Evolutionary conservation across 192 early-diverging fungal species (phyloP), one percentile per base, ranked within the genome.

Genomic region (Podila minutissima): DNA sequence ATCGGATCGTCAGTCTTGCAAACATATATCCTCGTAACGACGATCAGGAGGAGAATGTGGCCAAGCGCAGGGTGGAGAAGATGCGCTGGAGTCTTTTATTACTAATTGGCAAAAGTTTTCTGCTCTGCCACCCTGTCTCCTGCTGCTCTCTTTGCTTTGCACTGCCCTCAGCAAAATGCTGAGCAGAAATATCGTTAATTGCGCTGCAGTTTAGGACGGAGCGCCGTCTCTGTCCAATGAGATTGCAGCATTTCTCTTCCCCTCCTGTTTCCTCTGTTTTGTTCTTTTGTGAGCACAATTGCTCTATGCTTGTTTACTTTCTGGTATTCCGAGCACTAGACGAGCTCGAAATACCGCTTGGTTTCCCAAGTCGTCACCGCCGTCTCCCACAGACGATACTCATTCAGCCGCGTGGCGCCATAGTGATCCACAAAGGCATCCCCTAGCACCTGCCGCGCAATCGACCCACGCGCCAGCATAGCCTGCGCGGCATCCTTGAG

Each of bases 341-440:
- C 71, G 26, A 90, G 67, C 69, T 90, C 91, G 65, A 91, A 82
- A 61, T 91, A 93, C 26, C 90, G 77, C 53, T 82, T 82, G 2
- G 82, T 70, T 68, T 95, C 94, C 89, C 90, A 94, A 51, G 87
- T 84, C 2, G 94, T 94, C 12, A 94, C 93, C 53, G 87, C 87
- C 35, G 82, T 85, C 59, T 89, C 84, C 93, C 93, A 95, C 48
- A 88, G 58, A 24, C 84, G 75, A 86, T 89, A 91, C 83, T 95
- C 94, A 69, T 94, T 92, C 66, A 78, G 63, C 35, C 93, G 71
- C 22, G 92, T 94, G 33, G 82, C 85, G 2, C 82, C 88, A 83
- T 87, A 95, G 81, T 95, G 94, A 46, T 93, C 86, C 28, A 95
- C 89, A 81, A 95, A 94, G 1, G 67, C 87, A 83, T 94, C 87